Evolutionary conservation across 495 filamentous ascomycete genomes (phyloP).

Genomic region (Hypoxylon rickii): DNA sequence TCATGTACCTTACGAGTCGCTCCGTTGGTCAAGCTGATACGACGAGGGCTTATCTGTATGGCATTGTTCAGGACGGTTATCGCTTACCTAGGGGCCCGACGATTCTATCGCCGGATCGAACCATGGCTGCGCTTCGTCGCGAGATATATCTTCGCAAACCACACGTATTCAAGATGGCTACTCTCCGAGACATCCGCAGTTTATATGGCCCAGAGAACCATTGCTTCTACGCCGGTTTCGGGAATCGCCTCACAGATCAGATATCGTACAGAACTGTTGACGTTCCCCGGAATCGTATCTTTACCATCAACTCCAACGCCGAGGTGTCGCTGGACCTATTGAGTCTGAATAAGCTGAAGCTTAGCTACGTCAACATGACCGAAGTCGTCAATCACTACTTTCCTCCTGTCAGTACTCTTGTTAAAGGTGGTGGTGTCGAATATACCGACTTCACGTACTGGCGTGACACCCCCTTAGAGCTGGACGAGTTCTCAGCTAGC

Average conservation of each 20-base stretch:
- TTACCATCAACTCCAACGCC: constrained; percentile 98
- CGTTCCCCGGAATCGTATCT: constrained; percentile 90
- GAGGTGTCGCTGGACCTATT: constrained; percentile 93
- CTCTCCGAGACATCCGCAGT: constrained; percentile 86
- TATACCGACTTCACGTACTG: constrained; percentile 91
- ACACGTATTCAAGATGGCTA: constrained; percentile 99
- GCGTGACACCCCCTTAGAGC: constrained; percentile 72
- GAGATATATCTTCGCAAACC: constrained; percentile 97
- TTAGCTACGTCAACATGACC: constrained; percentile 94
- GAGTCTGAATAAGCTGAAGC: constrained; percentile 91
- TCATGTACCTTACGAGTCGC: constrained; percentile 95
- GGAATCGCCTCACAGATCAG: constrained; percentile 94
- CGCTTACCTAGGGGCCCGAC: constrained; percentile 86
- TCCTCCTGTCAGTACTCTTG: constrained; percentile 75
- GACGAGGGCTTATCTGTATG: constrained; percentile 87
- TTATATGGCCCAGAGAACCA: constrained; percentile 79
- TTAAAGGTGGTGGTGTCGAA: constrained; percentile 79
- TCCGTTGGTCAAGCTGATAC: constrained; percentile 92
- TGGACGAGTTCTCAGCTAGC: constrained; percentile 80
- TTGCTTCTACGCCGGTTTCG: constrained; percentile 97
- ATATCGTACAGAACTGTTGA: constrained; percentile 95
- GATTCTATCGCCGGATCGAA: constrained; percentile 93
- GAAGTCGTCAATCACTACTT: constrained; percentile 98
- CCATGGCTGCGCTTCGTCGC: constrained; percentile 89
- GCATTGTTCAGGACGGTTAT: constrained; percentile 86